Evolutionary conservation across 768 basidiomycete species (phyloP).

Genomic region (Tricholoma terreum): DNA sequence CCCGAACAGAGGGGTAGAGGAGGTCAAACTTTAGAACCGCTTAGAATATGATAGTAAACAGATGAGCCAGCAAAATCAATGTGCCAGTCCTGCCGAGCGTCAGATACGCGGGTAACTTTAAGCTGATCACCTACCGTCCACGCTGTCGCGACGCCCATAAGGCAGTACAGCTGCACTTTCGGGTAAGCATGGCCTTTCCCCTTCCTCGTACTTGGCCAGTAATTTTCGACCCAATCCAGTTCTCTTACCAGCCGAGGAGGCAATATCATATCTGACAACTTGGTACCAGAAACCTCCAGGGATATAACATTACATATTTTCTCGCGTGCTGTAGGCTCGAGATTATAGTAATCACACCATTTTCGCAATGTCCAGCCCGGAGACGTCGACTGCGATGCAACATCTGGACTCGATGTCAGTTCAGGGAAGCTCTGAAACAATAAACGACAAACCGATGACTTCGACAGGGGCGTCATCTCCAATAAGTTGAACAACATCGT

Average conservation of each 20-base stretch:
- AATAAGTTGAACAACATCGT: conserved; percentile 75
- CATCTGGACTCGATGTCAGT: conserved; percentile 49
- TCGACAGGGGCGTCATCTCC: conserved; percentile 80
- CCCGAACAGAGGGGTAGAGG: neutral
- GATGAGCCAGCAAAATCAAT: conserved; percentile 97
- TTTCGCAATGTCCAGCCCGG: conserved; percentile 87
- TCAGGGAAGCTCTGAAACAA: neutral
- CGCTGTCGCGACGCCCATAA: conserved; percentile 91
- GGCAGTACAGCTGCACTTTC: conserved; percentile 93
- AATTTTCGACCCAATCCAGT: conserved; percentile 95
- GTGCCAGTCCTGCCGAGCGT: conserved; percentile 86
- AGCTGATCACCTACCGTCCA: conserved; percentile 74
- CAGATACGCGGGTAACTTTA: neutral
- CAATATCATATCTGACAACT: conserved; percentile 70
- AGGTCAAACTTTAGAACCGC: conserved; percentile 71
- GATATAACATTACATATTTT: conserved; percentile 96
- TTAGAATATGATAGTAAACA: conserved; percentile 94
- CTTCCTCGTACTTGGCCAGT: conserved; percentile 82
- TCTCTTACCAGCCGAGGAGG: conserved; percentile 86
- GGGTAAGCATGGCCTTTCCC: conserved; percentile 76
- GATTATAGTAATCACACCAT: conserved; percentile 87
- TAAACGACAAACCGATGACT: conserved; percentile 72
- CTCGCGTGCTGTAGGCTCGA: conserved; percentile 65
- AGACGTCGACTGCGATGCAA: conserved; percentile 80
- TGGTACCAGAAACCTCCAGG: conserved; percentile 86